A percentile compares a stretch with the other conserved stretches of the same genome.
These are phyloP conservation scores for Oryza meyeriana DNA, from an alignment of 176 grass and related monocot species.

Conservation along the genomic window DNA sequence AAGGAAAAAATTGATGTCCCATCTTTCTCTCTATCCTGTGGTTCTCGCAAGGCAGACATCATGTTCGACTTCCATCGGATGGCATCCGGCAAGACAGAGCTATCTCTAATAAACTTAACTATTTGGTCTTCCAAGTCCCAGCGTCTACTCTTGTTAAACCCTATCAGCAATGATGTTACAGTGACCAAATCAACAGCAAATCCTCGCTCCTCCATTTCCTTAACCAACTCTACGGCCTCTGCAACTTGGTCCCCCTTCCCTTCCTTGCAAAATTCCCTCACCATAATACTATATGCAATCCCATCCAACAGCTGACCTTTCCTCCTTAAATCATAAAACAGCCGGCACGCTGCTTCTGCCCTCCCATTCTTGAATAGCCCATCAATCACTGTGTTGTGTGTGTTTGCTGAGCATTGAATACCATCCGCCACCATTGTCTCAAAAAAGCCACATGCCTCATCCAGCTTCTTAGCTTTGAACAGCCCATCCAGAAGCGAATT, in stretches of 20 bases:
- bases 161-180: constrained; percentile 75
- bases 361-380: constrained; percentile 83
- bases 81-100: constrained; percentile 51
- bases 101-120: constrained; percentile 69
- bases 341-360: constrained; percentile 58
- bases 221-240: constrained; percentile 71
- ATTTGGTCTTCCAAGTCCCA: constrained; percentile 78
- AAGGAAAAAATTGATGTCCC: constrained; percentile 63
- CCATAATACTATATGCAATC: constrained; percentile 84
- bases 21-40: constrained; percentile 71
- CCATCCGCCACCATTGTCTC: constrained; percentile 83
- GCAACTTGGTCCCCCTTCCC: constrained; percentile 47
- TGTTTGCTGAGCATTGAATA: constrained; percentile 62
- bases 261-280: constrained; percentile 70
- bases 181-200: constrained; percentile 88
- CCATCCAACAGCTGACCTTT: constrained; percentile 78
- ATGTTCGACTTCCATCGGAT: constrained; percentile 79
- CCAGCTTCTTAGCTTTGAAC: constrained; percentile 82
- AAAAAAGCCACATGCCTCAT: constrained; percentile 74
- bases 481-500: constrained; percentile 79
- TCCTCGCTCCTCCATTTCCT: constrained; percentile 80
- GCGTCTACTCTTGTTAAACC: constrained; percentile 58
- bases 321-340: constrained; percentile 81
- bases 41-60: constrained; percentile 61
- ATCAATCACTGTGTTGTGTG: constrained; percentile 79